These are phyloP conservation scores for Eucalyptus melliodora DNA, from an alignment of 345 rosid genomes.

Conservation along the genomic window DNA sequence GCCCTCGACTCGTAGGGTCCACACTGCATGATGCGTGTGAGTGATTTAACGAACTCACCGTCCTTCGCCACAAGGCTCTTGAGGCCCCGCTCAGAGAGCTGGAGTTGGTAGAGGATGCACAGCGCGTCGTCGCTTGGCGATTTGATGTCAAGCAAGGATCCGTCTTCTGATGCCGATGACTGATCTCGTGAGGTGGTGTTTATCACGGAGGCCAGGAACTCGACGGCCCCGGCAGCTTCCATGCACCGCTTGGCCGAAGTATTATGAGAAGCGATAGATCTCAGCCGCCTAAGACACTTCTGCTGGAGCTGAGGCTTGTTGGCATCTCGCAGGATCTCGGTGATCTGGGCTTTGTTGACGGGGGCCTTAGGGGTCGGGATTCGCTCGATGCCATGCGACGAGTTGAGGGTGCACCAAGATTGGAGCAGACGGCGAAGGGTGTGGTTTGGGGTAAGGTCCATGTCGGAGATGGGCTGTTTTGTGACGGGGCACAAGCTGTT, in stretches of 20 bases:
- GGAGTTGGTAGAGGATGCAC: constrained; percentile 49
- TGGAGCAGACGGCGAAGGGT: constrained; percentile 78
- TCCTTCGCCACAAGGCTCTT: constrained; percentile 36
- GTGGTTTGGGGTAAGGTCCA: constrained; percentile 64
- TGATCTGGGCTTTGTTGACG: constrained; percentile 35
- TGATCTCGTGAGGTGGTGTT: not conserved
- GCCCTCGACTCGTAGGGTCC: constrained; percentile 25
- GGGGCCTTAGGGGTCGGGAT: constrained; percentile 88
- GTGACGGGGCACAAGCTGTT: constrained; percentile 25
- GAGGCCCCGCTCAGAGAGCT: constrained; percentile 48
- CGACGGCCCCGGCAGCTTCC: constrained; percentile 61
- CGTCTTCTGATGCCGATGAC: not conserved
- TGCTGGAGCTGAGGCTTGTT: constrained; percentile 32
- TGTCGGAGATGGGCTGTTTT: constrained; percentile 33
- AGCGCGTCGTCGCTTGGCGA: constrained; percentile 51
- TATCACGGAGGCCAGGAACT: constrained; percentile 46
- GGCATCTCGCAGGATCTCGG: constrained; percentile 37
- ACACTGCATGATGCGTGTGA: constrained; percentile 6
- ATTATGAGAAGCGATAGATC: constrained; percentile 39
- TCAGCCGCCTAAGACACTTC: constrained; percentile 41
- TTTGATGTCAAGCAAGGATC: not conserved
- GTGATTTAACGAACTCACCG: constrained; percentile 33
- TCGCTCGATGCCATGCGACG: constrained; percentile 67
- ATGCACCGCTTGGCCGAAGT: constrained; percentile 49
- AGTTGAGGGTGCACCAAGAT: constrained; percentile 88